These are phyloP conservation scores for Zygosaccharomyces sapae DNA, from an alignment of 1,139 yeast genomes.

Conservation along the genomic window DNA sequence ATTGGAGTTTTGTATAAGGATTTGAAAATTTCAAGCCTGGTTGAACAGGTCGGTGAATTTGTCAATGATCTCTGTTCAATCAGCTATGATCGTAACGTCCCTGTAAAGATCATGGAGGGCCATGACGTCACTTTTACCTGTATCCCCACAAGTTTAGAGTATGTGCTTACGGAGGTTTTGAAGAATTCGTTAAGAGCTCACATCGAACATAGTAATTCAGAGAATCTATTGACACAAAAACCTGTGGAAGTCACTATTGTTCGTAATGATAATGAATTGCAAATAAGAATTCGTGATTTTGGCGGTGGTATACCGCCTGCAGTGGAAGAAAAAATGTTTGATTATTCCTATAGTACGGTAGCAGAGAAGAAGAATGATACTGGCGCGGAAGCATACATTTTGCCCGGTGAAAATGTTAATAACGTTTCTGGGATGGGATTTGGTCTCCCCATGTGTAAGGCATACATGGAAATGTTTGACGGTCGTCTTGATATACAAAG, in stretches of 20 bases:
- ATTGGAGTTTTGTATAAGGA: constrained; percentile 71
- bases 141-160: constrained; percentile 81
- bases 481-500: constrained; percentile 78
- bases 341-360: constrained; percentile 80
- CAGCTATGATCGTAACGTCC: constrained; percentile 73
- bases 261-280: constrained; percentile 41
- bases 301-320: constrained; percentile 84
- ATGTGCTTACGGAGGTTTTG: constrained; percentile 75
- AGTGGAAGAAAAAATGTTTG: constrained; percentile 64
- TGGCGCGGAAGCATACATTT: constrained; percentile 46
- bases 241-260: constrained; percentile 72
- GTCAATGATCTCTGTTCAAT: constrained; percentile 79
- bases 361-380: constrained; percentile 28
- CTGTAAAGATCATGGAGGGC: constrained; percentile 54
- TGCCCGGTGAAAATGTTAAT: constrained; percentile 71
- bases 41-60: constrained; percentile 60
- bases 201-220: constrained; percentile 53
- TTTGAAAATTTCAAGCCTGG: constrained; percentile 56
- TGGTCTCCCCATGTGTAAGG: constrained; percentile 81
- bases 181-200: constrained; percentile 86
- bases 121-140: constrained; percentile 59
- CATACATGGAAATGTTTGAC: constrained; percentile 64
- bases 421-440: constrained; percentile 95
- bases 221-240: constrained; percentile 37
- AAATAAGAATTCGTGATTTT: constrained; percentile 72